These are phyloP conservation scores for Phascolomyces articulosus DNA, from an alignment of 371 early-diverging fungal genomes.

Conservation along the genomic window DNA sequence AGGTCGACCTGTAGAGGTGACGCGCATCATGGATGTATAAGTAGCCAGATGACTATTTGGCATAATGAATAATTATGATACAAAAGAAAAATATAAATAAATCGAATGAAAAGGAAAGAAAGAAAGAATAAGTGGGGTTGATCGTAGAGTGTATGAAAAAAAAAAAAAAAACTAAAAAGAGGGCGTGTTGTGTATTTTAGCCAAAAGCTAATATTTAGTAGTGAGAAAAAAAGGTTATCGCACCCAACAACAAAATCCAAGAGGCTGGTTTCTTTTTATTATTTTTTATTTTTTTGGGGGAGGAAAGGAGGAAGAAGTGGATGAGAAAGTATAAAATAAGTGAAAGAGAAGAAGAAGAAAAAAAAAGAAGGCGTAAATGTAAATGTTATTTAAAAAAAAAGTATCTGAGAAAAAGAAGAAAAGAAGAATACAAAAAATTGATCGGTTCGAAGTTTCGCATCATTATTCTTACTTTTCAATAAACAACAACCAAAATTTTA, in stretches of 20 bases:
- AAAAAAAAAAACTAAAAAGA: constrained; percentile 8
- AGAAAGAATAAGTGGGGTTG: no score
- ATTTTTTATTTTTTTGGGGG: constrained; percentile 1
- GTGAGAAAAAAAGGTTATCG: background rate
- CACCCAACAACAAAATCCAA: background rate
- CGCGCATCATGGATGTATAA: constrained; percentile 34
- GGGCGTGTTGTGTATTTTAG: background rate
- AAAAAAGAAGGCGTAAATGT: background rate
- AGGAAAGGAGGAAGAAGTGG: background rate
- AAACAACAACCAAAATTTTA: no score
- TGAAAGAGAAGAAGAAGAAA: background rate
- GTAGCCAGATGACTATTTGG: constrained; percentile 16
- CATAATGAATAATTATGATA: constrained; percentile 10
- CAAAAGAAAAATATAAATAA: background rate
- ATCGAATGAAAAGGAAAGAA: constrained; percentile 11
- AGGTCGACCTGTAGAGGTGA: constrained; percentile 41
- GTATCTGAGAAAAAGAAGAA: constrained; percentile 5
- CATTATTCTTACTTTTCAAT: no score
- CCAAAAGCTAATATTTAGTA: background rate
- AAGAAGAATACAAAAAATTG: constrained; percentile 5
- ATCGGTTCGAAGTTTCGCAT: constrained; percentile 11
- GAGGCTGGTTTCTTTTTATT: background rate
- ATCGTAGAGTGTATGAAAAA: background rate
- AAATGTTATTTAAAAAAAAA: background rate
- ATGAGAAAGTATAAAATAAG: no score